These are phyloP conservation scores for Saccharomycopsis olivae DNA, from an alignment of 805 yeast genomes.

Conservation along the genomic window DNA sequence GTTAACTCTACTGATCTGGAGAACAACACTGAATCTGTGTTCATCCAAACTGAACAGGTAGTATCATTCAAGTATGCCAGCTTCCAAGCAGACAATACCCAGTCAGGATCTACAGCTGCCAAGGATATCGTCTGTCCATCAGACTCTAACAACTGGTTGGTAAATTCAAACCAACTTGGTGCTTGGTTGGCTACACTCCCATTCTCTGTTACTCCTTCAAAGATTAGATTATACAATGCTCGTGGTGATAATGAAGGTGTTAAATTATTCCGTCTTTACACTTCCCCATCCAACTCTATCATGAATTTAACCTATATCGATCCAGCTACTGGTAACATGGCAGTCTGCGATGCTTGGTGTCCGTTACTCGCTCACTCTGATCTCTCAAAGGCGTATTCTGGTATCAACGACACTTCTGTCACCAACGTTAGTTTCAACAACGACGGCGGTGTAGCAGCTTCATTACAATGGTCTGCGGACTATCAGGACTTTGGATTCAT, in stretches of 20 bases:
- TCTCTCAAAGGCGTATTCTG: slow-evolving; percentile 25
- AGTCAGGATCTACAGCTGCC: slow-evolving; percentile 24
- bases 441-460: slow-evolving; percentile 27
- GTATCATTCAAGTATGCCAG: slow-evolving; percentile 48
- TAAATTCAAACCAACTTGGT: slow-evolving; percentile 39
- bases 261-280: slow-evolving; percentile 57
- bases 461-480: slow-evolving; percentile 28
- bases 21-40: slow-evolving; percentile 30
- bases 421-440: slow-evolving; percentile 16
- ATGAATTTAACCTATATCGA: slow-evolving; percentile 86
- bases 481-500: slow-evolving; percentile 80
- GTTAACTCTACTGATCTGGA: slow-evolving; percentile 22
- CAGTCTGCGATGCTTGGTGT: slow-evolving; percentile 81
- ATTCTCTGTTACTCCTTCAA: slow-evolving; percentile 50
- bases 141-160: slow-evolving; percentile 41
- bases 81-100: slow-evolving; percentile 38
- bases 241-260: slow-evolving; percentile 36
- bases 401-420: slow-evolving; percentile 22
- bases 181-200: slow-evolving; percentile 58
- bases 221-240: slow-evolving; percentile 62
- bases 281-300: slow-evolving; percentile 75
- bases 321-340: slow-evolving; percentile 47
- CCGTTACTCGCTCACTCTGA: slow-evolving; percentile 43
- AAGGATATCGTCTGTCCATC: slow-evolving; percentile 48
- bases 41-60: slow-evolving; percentile 47